Conservation (phyloP, 352 stramenopile species). For the Phytophthora vignae region DNA sequence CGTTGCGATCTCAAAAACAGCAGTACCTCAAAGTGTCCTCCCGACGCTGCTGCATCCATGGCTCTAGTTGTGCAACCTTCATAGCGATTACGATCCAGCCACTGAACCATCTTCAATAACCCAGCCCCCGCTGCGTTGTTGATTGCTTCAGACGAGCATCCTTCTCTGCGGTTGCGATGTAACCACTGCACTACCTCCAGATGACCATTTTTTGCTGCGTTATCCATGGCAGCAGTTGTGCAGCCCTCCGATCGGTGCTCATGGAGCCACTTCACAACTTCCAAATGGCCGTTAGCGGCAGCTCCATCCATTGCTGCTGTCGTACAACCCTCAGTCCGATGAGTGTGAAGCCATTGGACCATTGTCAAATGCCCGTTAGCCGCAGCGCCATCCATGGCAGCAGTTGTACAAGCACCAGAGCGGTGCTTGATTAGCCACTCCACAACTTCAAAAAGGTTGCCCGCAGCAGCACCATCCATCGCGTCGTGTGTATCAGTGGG, state of each 20-base stretch:
- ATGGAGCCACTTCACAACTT: conserved; percentile 36
- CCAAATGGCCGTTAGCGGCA: conserved; percentile 28
- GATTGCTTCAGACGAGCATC: conserved; percentile 34
- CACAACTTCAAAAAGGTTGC: conserved; percentile 35
- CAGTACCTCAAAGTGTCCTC: conserved; percentile 35
- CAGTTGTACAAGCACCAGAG: conserved; percentile 25
- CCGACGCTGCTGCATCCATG: conserved; percentile 41
- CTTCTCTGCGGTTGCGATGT: conserved; percentile 33
- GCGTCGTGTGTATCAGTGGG: conserved; percentile 33
- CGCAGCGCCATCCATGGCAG: conserved; percentile 37
- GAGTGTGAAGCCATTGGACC: conserved; percentile 35
- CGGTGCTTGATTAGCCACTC: conserved; percentile 33
- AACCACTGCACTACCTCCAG: conserved; percentile 31
- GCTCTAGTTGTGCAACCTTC: conserved; percentile 35
- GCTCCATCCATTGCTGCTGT: conserved; percentile 29
- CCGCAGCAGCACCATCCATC: conserved; percentile 38
- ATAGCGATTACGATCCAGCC: conserved; percentile 28
- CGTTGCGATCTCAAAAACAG: conserved; percentile 31
- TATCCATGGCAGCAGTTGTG: conserved; percentile 36
- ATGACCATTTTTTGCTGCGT: conserved; percentile 18
- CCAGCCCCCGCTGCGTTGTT: conserved; percentile 29
- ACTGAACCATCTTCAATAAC: conserved; percentile 32
- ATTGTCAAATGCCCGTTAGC: conserved; percentile 35
- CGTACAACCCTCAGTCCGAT: conserved; percentile 30
- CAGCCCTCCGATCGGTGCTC: conserved; percentile 30